A percentile compares a stretch with the other conserved stretches of the same genome.
Conservation (phyloP, 192 early-diverging fungal genomes). For the Lobosporangium transversale region DNA sequence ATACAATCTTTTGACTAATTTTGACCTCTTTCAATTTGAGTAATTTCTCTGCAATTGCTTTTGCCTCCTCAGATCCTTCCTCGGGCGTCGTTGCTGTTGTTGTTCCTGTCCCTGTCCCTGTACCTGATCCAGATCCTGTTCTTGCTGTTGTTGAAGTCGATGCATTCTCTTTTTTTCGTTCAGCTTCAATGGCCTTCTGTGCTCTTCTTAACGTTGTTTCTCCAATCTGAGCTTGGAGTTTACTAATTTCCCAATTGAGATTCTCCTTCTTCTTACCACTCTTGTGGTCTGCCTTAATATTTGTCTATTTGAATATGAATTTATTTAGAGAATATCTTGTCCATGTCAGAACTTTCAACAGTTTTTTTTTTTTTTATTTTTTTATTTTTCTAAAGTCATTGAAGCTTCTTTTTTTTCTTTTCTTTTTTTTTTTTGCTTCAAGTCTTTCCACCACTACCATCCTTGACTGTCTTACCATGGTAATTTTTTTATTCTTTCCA, state of each 20-base stretch:
- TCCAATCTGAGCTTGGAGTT: conserved; percentile 46
- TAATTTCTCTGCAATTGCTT: conserved; percentile 28
- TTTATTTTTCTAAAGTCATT: no score
- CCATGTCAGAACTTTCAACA: no score
- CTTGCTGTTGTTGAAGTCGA: neutral
- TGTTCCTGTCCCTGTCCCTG: neutral
- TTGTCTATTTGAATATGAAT: no score
- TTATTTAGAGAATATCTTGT: no score
- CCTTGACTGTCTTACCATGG: conserved; percentile 9
- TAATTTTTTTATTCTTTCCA: conserved; percentile 9
- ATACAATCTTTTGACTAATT: conserved; percentile 50
- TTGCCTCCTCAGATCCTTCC: neutral
- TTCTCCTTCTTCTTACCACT: conserved; percentile 42
- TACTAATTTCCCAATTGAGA: conserved; percentile 45
- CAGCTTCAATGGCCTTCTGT: conserved; percentile 36
- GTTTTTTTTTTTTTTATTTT: no score
- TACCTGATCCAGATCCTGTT: neutral
- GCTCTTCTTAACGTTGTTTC: conserved; percentile 39
- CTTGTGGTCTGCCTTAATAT: conserved; percentile 8
- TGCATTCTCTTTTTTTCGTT: conserved; percentile 20
- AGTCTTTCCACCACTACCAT: conserved; percentile 27
- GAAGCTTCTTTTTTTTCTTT: no score
- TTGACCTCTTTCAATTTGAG: conserved; percentile 36
- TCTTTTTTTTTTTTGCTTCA: no score
- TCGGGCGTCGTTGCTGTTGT: neutral